Base-by-base conservation (phyloP, 176 grass and related monocot genomes). In the Otatea glauca region DNA sequence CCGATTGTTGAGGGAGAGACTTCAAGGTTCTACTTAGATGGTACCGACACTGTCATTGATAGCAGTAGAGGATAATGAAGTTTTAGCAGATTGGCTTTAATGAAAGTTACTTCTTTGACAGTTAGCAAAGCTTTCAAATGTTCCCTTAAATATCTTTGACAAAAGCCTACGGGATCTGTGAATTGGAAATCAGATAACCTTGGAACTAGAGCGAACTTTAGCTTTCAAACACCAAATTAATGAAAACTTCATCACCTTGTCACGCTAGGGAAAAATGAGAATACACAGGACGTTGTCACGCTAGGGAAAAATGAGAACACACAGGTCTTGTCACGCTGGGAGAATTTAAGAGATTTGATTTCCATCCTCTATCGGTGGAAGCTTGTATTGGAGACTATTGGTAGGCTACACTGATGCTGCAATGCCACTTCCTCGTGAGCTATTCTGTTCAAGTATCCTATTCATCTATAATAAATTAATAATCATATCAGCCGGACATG, bases 71-170 rank as follows among this genome's bases (percentile, higher is more conserved):
- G 24, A 79, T 44, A 73, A 51, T 50, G 25, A 79, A 67, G 61
- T 42, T 49, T 84, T 70, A 64, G 71, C 65, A 49, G 56, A 37
- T 81, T 81, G 8, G 35, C 7, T 81, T 72, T 82, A 41, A 72
- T 56, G 65, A 65, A 82, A 77, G 66, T 70, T 37, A 35, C 35
- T 77, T 45, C 76, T 75, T 23, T 51, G 56, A 59, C 68, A 79
- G 48, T 32, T 35, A 42, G 63, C 42, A 42, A 48, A 39, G 24
- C 45, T 59, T 87, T 58, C n/a, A 65, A 72, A 49, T 61, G 25
- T 78, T 6, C 25, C 16, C 35, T 78, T 66, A 29, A 67, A 16
- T 55, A 6, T 75, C 35, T 80, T 54, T 54, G 18, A 71, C 25
- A 32, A 71, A 70, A 85, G 67, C 44, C 25, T 59, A 67, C 11